A percentile compares a stretch with the other conserved stretches of the same genome.
These are phyloP conservation scores for Rheum nobile DNA, from an alignment of 148 eudicot species.

Conservation along the genomic window DNA sequence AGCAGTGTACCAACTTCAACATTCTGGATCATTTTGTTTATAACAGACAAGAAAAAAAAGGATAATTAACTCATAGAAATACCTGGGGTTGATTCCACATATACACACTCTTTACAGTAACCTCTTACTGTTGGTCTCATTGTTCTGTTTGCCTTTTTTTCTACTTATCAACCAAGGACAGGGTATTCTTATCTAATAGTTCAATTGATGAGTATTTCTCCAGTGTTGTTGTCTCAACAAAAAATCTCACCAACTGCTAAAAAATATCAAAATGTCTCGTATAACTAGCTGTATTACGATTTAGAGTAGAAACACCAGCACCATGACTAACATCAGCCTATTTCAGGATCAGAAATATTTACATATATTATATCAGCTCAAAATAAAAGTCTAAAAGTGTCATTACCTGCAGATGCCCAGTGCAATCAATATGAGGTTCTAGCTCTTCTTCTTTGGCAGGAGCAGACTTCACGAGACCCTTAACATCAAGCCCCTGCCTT, in stretches of 20 bases:
- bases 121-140: background rate
- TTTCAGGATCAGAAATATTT: background rate
- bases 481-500: slow-evolving; percentile 94
- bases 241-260: background rate
- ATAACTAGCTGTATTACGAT: background rate
- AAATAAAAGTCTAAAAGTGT: background rate
- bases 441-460: slow-evolving; percentile 72
- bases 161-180: background rate
- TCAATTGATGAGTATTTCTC: background rate
- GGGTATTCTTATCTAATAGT: background rate
- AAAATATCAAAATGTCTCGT: background rate
- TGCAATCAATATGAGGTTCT: slow-evolving; percentile 79
- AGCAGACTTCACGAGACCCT: slow-evolving; percentile 79
- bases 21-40: background rate
- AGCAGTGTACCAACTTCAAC: background rate
- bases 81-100: background rate
- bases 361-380: background rate
- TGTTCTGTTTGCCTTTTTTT: background rate
- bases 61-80: background rate
- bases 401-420: slow-evolving; percentile 87
- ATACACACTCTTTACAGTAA: background rate
- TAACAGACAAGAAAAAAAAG: background rate
- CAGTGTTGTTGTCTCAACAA: background rate
- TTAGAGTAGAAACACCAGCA: background rate
- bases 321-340: background rate